Percentiles rank a stretch among this genome's conserved stretches.
Conservation (phyloP, 306 rosid genomes). For the Cucurbita maxima region DNA sequence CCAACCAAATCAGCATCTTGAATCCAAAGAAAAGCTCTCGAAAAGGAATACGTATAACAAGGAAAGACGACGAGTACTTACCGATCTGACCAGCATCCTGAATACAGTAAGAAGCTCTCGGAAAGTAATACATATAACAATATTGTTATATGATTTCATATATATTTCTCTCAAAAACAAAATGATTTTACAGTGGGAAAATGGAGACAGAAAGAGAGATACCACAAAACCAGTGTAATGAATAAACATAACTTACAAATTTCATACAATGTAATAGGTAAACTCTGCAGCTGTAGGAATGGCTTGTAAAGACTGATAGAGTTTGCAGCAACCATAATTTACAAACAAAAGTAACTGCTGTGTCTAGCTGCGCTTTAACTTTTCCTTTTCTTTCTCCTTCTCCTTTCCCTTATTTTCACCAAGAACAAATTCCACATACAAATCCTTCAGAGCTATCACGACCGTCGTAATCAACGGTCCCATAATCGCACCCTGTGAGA, state of each 20-base stretch:
- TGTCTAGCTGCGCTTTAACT: background rate
- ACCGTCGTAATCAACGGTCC: slow-evolving; percentile 96
- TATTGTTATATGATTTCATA: too few species aligned
- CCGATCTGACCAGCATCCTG: background rate
- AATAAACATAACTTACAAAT: background rate
- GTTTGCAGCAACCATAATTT: background rate
- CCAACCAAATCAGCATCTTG: too few species aligned
- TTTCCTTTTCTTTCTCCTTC: slow-evolving; percentile 28
- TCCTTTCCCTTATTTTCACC: slow-evolving; percentile 28
- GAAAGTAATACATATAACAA: background rate
- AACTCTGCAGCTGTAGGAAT: background rate
- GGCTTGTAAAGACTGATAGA: background rate
- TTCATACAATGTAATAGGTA: background rate
- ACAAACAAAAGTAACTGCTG: background rate
- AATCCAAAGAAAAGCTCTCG: too few species aligned
- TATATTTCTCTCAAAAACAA: background rate
- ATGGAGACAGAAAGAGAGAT: slow-evolving; percentile 1
- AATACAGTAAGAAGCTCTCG: background rate
- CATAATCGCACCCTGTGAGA: slow-evolving; percentile 82
- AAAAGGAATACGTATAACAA: too few species aligned
- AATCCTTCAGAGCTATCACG: slow-evolving; percentile 77
- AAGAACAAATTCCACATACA: slow-evolving; percentile 81
- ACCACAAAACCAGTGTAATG: background rate
- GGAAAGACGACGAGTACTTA: background rate
- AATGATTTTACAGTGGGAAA: background rate